These are phyloP conservation scores for Kwoniella sp. DNA, from an alignment of 768 basidiomycete genomes.

Conservation along the genomic window DNA sequence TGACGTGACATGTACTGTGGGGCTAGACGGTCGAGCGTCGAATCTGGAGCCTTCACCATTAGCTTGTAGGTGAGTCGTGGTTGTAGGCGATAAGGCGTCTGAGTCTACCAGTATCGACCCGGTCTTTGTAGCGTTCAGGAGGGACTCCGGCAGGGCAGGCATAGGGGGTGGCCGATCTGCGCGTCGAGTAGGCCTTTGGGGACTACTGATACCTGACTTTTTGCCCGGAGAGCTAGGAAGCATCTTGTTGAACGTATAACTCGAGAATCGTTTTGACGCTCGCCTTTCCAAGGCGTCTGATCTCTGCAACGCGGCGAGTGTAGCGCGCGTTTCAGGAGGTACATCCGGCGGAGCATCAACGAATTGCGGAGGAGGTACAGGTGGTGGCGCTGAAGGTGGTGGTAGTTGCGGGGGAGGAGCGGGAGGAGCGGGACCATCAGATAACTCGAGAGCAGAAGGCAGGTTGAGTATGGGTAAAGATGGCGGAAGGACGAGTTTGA, in stretches of 20 bases:
- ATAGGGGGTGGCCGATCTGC: constrained; percentile 44
- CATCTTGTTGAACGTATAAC: constrained; percentile 93
- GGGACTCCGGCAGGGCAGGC: constrained; percentile 44
- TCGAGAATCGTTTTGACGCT: constrained; percentile 93
- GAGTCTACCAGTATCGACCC: background rate
- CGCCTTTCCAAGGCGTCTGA: constrained; percentile 83
- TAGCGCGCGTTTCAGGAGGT: constrained; percentile 58
- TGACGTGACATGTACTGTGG: constrained; percentile 3
- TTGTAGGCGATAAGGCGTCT: background rate
- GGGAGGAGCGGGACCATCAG: background rate
- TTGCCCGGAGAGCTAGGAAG: constrained; percentile 61
- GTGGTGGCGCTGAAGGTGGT: constrained; percentile 11
- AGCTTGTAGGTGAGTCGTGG: constrained; percentile 5
- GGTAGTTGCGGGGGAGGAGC: too few species aligned
- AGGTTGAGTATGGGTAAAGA: constrained; percentile 29
- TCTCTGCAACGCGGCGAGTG: constrained; percentile 84
- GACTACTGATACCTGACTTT: constrained; percentile 30
- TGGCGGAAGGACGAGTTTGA: constrained; percentile 6
- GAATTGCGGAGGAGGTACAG: constrained; percentile 7
- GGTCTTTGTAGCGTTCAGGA: constrained; percentile 11
- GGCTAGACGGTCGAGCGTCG: constrained; percentile 6
- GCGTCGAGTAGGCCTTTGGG: constrained; percentile 44
- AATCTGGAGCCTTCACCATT: constrained; percentile 1
- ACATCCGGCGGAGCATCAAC: constrained; percentile 25
- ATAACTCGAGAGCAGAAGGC: constrained; percentile 23